Evolutionary conservation across 2,329 filamentous ascomycete genomes (phyloP), one percentile per base, ranked within the genome.

Genomic region (Chrysoporthe cubensis): DNA sequence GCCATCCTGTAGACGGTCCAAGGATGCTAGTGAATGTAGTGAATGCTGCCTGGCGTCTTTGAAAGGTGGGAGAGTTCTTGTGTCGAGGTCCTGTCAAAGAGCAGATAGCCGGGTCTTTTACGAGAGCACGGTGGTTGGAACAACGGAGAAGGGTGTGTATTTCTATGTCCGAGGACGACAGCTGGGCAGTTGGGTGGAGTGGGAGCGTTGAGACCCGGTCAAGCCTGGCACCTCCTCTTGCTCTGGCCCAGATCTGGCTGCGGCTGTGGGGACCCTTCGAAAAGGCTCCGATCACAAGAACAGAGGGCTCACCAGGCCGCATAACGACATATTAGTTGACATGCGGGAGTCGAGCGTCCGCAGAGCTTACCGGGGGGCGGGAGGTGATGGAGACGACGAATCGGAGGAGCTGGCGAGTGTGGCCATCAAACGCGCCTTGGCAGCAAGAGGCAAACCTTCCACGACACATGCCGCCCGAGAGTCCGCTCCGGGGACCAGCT

Each of bases 281-380:
- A 52, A 16, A 52, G 50, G 50, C 6, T 26, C 26, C 21, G 21
- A 13, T 26, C 14, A 16, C 6, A 14, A 56, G 62, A 52, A 58
- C 42, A 48, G 16, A 34, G 43, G 21, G 52, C 59, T 65, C 37
- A 62, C 50, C 40, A 59, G 48, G 66, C 60, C 62, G 66, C 66
- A 62, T 65, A 58, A 63, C 58, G 48, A 46, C 59, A 56, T 67
- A 44, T 16, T n/a, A n/a, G 8, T 34, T n/a, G 7, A 34, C 64
- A 18, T 50, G 26, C 60, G 11, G 32, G 14, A n/a, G 50, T 13
- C 48, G 60, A 46, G 26, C 34, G n/a, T 18, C 43, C 57, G 42
- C 46, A 60, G 64, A 21, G 43, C 21, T 21, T 52, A 52, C 21
- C 6, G 4, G 50, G 21, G 50, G 48, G 9, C 14, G 48, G 26